These are phyloP conservation scores for Penicillium sp. DNA, from an alignment of 2,329 filamentous ascomycete genomes.

Conservation along the genomic window DNA sequence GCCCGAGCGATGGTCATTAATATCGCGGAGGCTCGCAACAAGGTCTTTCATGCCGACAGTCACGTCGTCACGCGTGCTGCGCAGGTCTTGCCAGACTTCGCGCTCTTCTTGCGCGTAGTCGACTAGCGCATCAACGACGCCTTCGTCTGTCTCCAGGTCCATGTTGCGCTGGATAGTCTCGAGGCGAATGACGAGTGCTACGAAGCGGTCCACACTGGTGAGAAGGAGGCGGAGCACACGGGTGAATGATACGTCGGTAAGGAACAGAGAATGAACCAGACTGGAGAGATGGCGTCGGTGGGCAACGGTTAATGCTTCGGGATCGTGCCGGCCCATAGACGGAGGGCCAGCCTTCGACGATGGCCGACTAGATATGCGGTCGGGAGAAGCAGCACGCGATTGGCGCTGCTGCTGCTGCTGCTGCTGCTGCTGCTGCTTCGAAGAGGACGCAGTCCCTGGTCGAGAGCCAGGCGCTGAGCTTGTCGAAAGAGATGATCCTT, in stretches of 20 bases:
- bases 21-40: constrained; percentile 59
- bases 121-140: constrained; percentile 74
- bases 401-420: constrained; percentile 17
- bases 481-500: constrained; percentile 44
- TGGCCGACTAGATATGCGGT: constrained; percentile 11
- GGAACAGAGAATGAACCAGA: constrained; percentile 55
- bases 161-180: constrained; percentile 75
- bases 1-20: constrained; percentile 60
- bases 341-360: constrained; percentile 20
- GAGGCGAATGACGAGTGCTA: constrained; percentile 74
- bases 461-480: constrained; percentile 38
- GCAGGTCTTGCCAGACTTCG: constrained; percentile 67
- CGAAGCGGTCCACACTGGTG: constrained; percentile 73
- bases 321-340: constrained; percentile 65
- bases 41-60: constrained; percentile 68
- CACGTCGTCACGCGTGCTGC: constrained; percentile 65
- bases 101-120: constrained; percentile 73
- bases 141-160: constrained; percentile 80
- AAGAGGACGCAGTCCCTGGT: constrained; percentile 43
- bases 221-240: constrained; percentile 44
- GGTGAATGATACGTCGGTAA: constrained; percentile 48
- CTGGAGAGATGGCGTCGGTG: constrained; percentile 76
- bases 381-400: constrained; percentile 14
- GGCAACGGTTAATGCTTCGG: constrained; percentile 78
- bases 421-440: constrained; percentile 24